Evolutionary conservation across 345 rosid species (phyloP).

Genomic region (Hibiscus tridactylites): DNA sequence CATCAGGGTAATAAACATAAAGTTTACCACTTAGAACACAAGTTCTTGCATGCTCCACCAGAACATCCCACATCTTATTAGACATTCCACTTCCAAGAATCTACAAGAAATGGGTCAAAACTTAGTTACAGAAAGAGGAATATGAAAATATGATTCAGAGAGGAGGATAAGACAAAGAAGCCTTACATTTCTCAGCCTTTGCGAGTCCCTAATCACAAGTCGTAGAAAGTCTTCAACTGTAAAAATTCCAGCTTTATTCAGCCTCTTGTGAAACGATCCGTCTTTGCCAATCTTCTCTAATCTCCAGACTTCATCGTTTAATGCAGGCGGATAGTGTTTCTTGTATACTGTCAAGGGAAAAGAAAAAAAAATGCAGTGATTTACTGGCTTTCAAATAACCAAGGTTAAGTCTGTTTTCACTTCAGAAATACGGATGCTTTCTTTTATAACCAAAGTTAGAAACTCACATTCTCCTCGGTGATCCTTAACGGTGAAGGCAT

Average conservation of each 20-base stretch:
- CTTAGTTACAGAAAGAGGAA: slow-evolving; percentile 8
- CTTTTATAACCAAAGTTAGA: background rate
- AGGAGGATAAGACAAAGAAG: slow-evolving; percentile 11
- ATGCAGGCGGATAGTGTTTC: slow-evolving; percentile 94
- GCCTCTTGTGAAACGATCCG: slow-evolving; percentile 94
- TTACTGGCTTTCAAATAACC: background rate
- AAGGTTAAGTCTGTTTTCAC: background rate
- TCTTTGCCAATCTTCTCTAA: slow-evolving; percentile 97
- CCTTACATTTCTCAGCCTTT: slow-evolving; percentile 72
- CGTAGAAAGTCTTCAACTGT: slow-evolving; percentile 84
- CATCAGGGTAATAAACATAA: slow-evolving; percentile 78
- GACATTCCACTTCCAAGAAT: slow-evolving; percentile 99
- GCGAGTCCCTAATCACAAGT: slow-evolving; percentile 75
- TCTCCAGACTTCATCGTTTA: slow-evolving; percentile 94
- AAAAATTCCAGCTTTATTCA: slow-evolving; percentile 69
- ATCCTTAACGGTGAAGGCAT: slow-evolving; percentile 96
- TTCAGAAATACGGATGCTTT: background rate
- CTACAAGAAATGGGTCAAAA: slow-evolving; percentile 30
- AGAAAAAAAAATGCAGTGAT: background rate
- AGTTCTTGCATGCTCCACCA: slow-evolving; percentile 89
- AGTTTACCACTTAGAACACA: slow-evolving; percentile 73
- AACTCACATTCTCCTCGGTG: slow-evolving; percentile 93
- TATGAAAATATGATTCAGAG: background rate
- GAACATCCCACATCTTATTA: slow-evolving; percentile 97
- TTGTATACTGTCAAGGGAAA: slow-evolving; percentile 57